Evolutionary conservation across 768 basidiomycete species (phyloP).

Genomic region (Mycena indigotica): DNA sequence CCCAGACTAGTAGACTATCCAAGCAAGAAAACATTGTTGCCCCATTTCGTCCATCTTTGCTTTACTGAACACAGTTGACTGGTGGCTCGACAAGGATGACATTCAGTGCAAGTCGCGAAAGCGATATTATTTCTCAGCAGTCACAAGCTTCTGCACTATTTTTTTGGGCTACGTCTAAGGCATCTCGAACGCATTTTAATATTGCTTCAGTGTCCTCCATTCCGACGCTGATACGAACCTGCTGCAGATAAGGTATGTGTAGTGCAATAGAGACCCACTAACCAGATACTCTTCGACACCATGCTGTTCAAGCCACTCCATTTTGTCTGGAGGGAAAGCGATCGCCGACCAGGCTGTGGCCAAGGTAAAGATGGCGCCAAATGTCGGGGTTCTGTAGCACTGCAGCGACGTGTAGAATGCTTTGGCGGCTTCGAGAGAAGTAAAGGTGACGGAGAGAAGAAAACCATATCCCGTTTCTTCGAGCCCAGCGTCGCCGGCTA

Average conservation of each 20-base stretch:
- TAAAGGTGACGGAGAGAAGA: slow-evolving; percentile 49
- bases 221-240: slow-evolving; percentile 53
- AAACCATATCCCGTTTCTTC: slow-evolving; percentile 34
- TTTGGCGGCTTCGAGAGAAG: slow-evolving; percentile 38
- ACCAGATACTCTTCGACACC: slow-evolving; percentile 43
- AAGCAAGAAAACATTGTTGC: too few species aligned
- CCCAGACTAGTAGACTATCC: slow-evolving; percentile 4
- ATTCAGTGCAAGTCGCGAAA: too few species aligned
- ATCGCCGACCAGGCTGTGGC: slow-evolving; percentile 54
- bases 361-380: slow-evolving; percentile 56
- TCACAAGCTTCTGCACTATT: neutral
- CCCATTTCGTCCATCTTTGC: too few species aligned
- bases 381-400: slow-evolving; percentile 50
- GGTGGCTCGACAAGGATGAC: too few species aligned
- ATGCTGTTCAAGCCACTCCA: slow-evolving; percentile 49
- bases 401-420: slow-evolving; percentile 47
- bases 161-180: slow-evolving; percentile 42
- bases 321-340: slow-evolving; percentile 48
- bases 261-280: neutral
- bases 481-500: slow-evolving; percentile 26
- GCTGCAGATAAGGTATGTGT: neutral
- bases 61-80: too few species aligned
- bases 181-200: slow-evolving; percentile 39
- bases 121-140: too few species aligned
- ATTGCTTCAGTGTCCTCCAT: slow-evolving; percentile 44